Evolutionary conservation across 2,329 filamentous ascomycete genomes (phyloP).

Genomic region (Fusarium dlaminii): DNA sequence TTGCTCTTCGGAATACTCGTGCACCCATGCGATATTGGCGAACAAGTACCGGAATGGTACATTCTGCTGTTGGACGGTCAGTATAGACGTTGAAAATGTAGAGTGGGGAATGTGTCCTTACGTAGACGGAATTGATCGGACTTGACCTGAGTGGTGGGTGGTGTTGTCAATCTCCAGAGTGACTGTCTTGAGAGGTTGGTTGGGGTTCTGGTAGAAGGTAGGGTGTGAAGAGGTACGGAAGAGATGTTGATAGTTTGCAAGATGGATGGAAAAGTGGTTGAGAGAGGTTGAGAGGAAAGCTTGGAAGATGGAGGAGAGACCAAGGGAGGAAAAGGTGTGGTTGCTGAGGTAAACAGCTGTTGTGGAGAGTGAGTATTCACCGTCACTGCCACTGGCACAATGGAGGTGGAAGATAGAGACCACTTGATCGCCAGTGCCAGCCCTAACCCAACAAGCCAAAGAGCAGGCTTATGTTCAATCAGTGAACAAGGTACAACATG

Average conservation of each 20-base stretch:
- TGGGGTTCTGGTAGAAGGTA: neutral
- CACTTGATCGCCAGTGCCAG: neutral
- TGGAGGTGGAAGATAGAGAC: neutral
- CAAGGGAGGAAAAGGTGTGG: neutral
- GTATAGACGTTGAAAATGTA: neutral
- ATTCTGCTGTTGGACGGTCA: neutral
- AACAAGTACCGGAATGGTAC: neutral
- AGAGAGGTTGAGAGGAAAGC: neutral
- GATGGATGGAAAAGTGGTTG: neutral
- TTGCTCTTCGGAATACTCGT: rapidly evolving
- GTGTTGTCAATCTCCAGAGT: rapidly evolving
- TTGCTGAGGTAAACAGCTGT: neutral
- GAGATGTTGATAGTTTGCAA: no score
- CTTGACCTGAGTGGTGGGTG: neutral
- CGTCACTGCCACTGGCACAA: neutral
- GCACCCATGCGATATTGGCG: rapidly evolving
- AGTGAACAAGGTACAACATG: neutral
- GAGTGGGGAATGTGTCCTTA: neutral
- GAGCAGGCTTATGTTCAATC: neutral
- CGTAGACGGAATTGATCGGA: neutral
- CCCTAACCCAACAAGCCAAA: neutral
- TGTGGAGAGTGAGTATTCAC: neutral
- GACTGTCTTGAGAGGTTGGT: neutral
- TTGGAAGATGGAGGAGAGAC: neutral
- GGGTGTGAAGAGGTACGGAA: neutral